Conservation (phyloP, 2,329 filamentous ascomycete genomes). For the Phialophora tarda region DNA sequence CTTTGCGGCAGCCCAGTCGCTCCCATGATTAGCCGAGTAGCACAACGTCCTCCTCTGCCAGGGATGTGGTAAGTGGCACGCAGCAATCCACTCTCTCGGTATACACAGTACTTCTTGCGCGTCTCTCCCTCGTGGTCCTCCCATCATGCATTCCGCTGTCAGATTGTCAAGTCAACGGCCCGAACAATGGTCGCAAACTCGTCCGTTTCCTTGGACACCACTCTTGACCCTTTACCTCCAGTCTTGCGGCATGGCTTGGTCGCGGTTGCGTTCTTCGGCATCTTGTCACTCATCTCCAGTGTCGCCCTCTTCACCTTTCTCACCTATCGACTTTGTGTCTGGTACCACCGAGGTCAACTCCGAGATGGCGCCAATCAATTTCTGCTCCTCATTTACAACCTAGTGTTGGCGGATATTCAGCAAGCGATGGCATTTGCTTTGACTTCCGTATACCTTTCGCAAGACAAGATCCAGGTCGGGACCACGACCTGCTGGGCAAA, state of each 20-base stretch:
- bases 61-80: conserved; percentile 8
- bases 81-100: neutral
- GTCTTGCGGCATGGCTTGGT: conserved; percentile 52
- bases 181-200: conserved; percentile 21
- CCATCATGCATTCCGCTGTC: conserved; percentile 8
- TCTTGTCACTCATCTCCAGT: conserved; percentile 55
- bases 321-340: conserved; percentile 58
- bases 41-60: neutral
- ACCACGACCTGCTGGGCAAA: conserved; percentile 57
- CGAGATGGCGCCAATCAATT: conserved; percentile 62
- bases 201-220: conserved; percentile 8
- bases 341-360: conserved; percentile 54
- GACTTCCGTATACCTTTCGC: conserved; percentile 54
- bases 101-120: conserved; percentile 5
- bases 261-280: conserved; percentile 54
- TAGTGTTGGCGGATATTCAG: conserved; percentile 60
- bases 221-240: conserved; percentile 45
- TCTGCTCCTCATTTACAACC: conserved; percentile 60
- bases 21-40: neutral
- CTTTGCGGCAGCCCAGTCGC: neutral
- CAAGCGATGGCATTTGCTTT: conserved; percentile 59
- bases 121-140: conserved; percentile 15
- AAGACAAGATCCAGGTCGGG: conserved; percentile 52
- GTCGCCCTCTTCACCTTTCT: conserved; percentile 54
- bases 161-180: conserved; percentile 12